A percentile compares a stretch with the other conserved stretches of the same genome.
These are phyloP conservation scores for Phytophthora quininea DNA, from an alignment of 352 stramenopile genomes.

Conservation along the genomic window DNA sequence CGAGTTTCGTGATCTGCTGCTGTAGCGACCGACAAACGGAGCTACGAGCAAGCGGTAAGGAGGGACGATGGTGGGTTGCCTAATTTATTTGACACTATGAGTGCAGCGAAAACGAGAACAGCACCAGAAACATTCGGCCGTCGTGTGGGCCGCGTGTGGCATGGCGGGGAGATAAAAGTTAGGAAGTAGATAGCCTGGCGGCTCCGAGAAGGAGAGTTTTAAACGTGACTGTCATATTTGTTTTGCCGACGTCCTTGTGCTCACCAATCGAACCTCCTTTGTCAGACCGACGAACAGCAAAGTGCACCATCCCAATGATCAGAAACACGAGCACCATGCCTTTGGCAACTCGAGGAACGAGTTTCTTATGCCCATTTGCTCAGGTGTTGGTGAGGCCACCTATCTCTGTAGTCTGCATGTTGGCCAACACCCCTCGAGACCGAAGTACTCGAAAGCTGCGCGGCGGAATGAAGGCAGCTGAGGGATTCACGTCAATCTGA, in stretches of 20 bases:
- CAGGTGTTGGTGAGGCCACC: no score
- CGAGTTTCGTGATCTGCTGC: conserved; percentile 9
- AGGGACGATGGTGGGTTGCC: conserved; percentile 26
- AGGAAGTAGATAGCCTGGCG: conserved; percentile 17
- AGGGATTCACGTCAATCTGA: no score
- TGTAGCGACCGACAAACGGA: neutral
- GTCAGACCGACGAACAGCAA: neutral
- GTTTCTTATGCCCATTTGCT: no score
- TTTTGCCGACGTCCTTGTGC: conserved; percentile 1
- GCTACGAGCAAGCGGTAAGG: conserved; percentile 7
- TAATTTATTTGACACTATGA: conserved; percentile 49
- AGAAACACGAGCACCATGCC: no score
- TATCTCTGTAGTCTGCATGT: no score
- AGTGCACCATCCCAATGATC: neutral
- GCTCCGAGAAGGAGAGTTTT: conserved; percentile 7
- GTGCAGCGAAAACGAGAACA: conserved; percentile 28
- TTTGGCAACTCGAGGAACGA: no score
- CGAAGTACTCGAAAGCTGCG: no score
- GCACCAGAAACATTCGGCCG: conserved; percentile 22
- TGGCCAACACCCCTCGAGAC: no score
- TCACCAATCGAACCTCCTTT: no score
- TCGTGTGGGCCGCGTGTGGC: neutral
- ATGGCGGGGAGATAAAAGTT: conserved; percentile 13
- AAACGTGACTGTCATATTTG: conserved; percentile 25
- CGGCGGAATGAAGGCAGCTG: no score